Evolutionary conservation across 2,329 filamentous ascomycete genomes (phyloP), one percentile per base, ranked within the genome.

Genomic region (Tolypocladium guangdongense): DNA sequence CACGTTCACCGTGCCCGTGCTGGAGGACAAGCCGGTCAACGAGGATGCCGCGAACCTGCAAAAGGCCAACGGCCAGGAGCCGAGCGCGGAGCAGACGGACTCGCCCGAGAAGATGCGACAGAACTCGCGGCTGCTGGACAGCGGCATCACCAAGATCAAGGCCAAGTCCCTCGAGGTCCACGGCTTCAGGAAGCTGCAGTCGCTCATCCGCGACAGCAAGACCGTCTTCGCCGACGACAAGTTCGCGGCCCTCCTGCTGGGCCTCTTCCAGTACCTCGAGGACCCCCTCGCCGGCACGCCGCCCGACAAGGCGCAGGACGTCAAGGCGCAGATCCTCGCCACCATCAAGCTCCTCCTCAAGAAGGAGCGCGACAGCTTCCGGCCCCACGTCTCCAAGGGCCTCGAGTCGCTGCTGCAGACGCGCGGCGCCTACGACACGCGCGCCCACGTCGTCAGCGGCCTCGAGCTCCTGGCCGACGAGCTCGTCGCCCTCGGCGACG

Each of bases 131-230:
- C 73, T 91, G 27, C 76, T 92, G 6, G 81, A 85, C 35, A 90
- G 87, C 60, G 88, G 86, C 50, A 87, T 91, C 59, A 74, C 82
- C 51, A 86, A 87, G 58, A 84, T 91, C 60, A 83, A 83, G 59
- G 77, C 80, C 33, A 82, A 82, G 61, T 82, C 82, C 1, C 78
- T 92, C n/a, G 88, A 91, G 63, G 86, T 88, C 4, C 87, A 90
- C 63, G 87, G 87, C 54, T 90, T 91, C 75, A 81, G 87, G 52
- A 87, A 88, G 62, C 74, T 91, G 49, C 87, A 91, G 66, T 84
- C 84, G 39, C 78, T 90, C 58, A 78, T 90, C 55, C 83, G 86
- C 58, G 84, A 87, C 55, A 80, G 77, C 63, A 78, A 78, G 61
- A 77, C 82, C 16, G 74, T 82, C 22, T 82, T 87, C 63, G 76